Evolutionary conservation across 2,329 filamentous ascomycete genomes (phyloP).

Genomic region (Aspergillus candidus): DNA sequence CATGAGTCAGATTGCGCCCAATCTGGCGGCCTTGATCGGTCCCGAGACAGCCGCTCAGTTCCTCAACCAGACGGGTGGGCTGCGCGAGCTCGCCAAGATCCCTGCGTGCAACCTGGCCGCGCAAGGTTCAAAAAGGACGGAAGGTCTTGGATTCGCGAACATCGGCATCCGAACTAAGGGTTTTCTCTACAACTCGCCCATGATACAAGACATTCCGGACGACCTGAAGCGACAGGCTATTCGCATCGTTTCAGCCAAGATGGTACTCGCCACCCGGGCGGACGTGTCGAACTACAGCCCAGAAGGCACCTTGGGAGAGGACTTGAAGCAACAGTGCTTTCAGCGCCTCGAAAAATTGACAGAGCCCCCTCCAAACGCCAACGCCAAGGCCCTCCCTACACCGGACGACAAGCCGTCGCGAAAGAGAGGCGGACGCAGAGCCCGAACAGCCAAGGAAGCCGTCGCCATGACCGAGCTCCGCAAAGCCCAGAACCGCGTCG

Average conservation of each 20-base stretch:
- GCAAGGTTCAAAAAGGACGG: slow-evolving; percentile 82
- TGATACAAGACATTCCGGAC: slow-evolving; percentile 75
- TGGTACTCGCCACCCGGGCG: slow-evolving; percentile 85
- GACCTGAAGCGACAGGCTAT: slow-evolving; percentile 91
- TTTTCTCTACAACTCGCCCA: slow-evolving; percentile 84
- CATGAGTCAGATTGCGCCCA: slow-evolving; percentile 94
- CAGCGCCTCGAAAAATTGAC: slow-evolving; percentile 88
- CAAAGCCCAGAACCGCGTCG: slow-evolving; percentile 93
- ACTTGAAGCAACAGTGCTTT: slow-evolving; percentile 74
- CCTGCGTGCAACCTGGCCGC: slow-evolving; percentile 89
- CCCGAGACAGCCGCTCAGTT: slow-evolving; percentile 91
- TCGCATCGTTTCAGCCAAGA: slow-evolving; percentile 88
- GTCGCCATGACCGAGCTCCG: slow-evolving; percentile 94
- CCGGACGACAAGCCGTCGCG: slow-evolving; percentile 92
- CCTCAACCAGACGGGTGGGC: slow-evolving; percentile 87
- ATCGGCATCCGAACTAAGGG: slow-evolving; percentile 86
- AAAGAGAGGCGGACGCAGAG: slow-evolving; percentile 84
- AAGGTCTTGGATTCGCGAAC: slow-evolving; percentile 78
- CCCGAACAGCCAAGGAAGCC: slow-evolving; percentile 91
- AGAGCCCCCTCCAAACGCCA: slow-evolving; percentile 84
- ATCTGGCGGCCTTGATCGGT: slow-evolving; percentile 82
- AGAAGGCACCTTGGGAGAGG: slow-evolving; percentile 76
- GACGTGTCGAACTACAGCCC: slow-evolving; percentile 77
- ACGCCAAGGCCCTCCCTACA: slow-evolving; percentile 75
- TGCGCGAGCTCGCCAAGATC: slow-evolving; percentile 83